phyloP scores from a whole-genome alignment of 768 basidiomycete species.

The Lactarius deliciosus region DNA sequence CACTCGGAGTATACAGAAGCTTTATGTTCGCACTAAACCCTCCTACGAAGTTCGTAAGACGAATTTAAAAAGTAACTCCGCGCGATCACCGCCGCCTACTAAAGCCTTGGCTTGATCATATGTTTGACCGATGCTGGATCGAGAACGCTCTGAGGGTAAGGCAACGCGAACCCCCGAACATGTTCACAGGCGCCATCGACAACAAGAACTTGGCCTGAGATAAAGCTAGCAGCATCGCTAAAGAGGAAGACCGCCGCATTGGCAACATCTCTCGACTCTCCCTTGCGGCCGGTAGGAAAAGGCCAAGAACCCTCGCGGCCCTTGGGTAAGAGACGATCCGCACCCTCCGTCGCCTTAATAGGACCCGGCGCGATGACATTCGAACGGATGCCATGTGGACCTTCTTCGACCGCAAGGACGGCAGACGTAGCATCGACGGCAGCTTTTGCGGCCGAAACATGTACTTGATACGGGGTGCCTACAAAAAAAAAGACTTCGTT shows the following conservation, averaged over 20 bases:
- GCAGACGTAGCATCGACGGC: constrained; percentile 86
- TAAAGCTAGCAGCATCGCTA: constrained; percentile 41
- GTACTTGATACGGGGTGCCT: constrained; percentile 86
- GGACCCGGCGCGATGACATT: constrained; percentile 86
- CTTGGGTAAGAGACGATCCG: constrained; percentile 50
- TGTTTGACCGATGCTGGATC: constrained; percentile 29
- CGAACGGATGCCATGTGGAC: constrained; percentile 89
- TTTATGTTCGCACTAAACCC: background rate
- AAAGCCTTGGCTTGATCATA: constrained; percentile 29
- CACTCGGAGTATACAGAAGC: background rate
- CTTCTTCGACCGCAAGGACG: constrained; percentile 91
- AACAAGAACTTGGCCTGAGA: constrained; percentile 41
- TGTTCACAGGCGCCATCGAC: constrained; percentile 33
- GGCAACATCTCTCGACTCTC: constrained; percentile 38
- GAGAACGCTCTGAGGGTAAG: constrained; percentile 32
- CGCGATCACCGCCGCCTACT: constrained; percentile 14
- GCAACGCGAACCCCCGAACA: constrained; percentile 26
- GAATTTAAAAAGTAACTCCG: background rate
- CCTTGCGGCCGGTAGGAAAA: constrained; percentile 28
- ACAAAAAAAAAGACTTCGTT: constrained; percentile 7
- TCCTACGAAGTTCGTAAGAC: background rate
- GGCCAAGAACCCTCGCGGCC: background rate
- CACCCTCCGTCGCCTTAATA: constrained; percentile 76
- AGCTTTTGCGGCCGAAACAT: constrained; percentile 94
- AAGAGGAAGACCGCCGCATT: constrained; percentile 42